These are phyloP conservation scores for Lasiodiplodia citricola DNA, from an alignment of 2,329 filamentous ascomycete species.

Conservation along the genomic window DNA sequence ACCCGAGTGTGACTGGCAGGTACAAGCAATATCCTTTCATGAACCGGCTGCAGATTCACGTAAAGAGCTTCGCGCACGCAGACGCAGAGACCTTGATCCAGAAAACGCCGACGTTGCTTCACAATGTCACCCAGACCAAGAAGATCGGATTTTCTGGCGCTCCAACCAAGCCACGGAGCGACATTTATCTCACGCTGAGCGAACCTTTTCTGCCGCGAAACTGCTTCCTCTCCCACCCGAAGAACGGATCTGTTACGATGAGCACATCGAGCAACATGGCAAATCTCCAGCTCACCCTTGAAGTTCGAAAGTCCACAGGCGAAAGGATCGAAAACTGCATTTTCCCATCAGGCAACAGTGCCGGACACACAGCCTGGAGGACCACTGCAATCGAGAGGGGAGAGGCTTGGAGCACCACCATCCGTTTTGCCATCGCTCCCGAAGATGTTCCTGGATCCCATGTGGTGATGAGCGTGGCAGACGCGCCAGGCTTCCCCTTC, in stretches of 20 bases:
- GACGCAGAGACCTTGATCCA: constrained; percentile 84
- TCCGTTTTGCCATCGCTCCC: constrained; percentile 78
- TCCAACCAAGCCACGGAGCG: constrained; percentile 84
- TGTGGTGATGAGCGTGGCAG: constrained; percentile 86
- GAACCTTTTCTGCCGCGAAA: constrained; percentile 77
- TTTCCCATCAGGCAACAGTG: constrained; percentile 80
- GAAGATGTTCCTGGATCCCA: constrained; percentile 83
- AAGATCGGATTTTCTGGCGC: constrained; percentile 95
- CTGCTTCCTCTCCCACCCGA: constrained; percentile 68
- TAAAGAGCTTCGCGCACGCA: constrained; percentile 76
- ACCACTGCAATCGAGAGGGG: constrained; percentile 81
- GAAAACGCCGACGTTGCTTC: constrained; percentile 84
- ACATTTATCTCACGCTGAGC: constrained; percentile 90
- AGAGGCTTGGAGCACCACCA: constrained; percentile 84
- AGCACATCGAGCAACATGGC: constrained; percentile 67
- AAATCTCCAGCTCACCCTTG: constrained; percentile 86
- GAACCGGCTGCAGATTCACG: constrained; percentile 78
- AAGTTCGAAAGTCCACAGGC: constrained; percentile 79
- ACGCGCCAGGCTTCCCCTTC: constrained; percentile 86
- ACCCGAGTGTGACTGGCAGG: constrained; percentile 73
- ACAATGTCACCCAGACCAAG: constrained; percentile 78
- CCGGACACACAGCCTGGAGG: constrained; percentile 82
- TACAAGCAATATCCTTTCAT: constrained; percentile 75
- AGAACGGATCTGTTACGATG: constrained; percentile 80
- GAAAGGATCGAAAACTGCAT: constrained; percentile 89